Conservation (phyloP, 179 eudicot species). For the Actinidia polygama region DNA sequence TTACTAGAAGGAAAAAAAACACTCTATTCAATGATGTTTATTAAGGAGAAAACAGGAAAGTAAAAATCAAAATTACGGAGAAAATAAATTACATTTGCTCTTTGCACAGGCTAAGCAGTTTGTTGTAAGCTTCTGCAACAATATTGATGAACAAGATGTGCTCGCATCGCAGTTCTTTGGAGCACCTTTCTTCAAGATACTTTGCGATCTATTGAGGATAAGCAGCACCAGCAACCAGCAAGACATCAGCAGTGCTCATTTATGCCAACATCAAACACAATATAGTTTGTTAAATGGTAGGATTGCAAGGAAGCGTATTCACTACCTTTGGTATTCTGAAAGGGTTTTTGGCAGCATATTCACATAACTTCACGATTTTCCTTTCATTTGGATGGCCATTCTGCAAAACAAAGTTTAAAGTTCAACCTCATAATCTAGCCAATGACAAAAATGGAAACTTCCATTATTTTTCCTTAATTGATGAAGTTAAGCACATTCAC, state of each 20-base stretch:
- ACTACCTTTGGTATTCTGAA: constrained; percentile 88
- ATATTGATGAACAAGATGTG: constrained; percentile 63
- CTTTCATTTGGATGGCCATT: constrained; percentile 71
- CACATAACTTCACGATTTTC: constrained; percentile 85
- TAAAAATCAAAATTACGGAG: too few species aligned
- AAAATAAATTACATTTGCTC: constrained; percentile 86
- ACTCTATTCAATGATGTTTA: neutral
- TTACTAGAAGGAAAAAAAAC: too few species aligned
- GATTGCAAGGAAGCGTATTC: neutral
- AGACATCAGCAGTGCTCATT: constrained; percentile 1
- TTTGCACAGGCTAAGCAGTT: constrained; percentile 74
- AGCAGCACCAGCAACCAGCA: neutral
- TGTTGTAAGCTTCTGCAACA: constrained; percentile 65
- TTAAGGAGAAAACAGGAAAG: neutral
- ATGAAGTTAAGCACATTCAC: neutral
- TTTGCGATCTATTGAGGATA: constrained; percentile 64
- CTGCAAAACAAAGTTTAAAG: constrained; percentile 37
- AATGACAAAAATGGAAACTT: neutral
- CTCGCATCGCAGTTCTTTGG: constrained; percentile 79
- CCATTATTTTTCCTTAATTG: too few species aligned
- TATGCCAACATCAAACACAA: constrained; percentile 3
- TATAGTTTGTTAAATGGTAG: neutral
- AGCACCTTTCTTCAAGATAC: constrained; percentile 89
- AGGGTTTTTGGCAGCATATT: constrained; percentile 98
- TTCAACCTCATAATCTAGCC: neutral